Conservation (phyloP, 2,329 filamentous ascomycete genomes). For the Penicillium corylophilum region DNA sequence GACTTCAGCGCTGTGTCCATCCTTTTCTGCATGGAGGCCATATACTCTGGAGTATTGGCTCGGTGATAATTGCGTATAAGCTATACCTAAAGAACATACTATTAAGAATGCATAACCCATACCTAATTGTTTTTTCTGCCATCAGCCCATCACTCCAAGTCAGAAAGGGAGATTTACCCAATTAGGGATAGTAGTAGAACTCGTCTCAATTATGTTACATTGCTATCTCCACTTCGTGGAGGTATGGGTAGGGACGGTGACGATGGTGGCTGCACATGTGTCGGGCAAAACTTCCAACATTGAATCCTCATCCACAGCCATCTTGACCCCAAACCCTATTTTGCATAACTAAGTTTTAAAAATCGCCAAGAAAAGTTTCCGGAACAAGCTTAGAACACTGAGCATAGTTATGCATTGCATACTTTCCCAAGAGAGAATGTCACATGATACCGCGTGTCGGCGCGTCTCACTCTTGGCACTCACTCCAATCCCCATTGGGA, state of each 20-base stretch:
- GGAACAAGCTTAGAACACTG: background rate
- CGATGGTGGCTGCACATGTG: background rate
- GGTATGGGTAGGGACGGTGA: background rate
- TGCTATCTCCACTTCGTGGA: background rate
- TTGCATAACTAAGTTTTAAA: no score
- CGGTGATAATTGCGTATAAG: background rate
- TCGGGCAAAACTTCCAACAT: background rate
- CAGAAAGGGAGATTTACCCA: background rate
- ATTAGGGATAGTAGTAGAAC: background rate
- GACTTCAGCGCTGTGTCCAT: background rate
- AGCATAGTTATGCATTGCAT: background rate
- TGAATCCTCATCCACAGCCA: background rate
- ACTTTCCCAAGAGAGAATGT: slow-evolving; percentile 10
- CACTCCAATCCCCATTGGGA: background rate
- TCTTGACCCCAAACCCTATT: background rate
- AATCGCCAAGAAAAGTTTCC: background rate
- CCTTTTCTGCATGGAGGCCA: background rate
- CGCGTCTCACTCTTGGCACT: slow-evolving; percentile 18
- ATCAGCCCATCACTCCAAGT: background rate
- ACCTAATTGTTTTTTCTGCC: background rate
- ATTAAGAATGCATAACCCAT: background rate
- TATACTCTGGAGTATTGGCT: background rate
- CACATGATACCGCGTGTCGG: slow-evolving; percentile 31
- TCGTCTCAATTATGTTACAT: background rate
- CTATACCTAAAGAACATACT: background rate